Evolutionary conservation across 176 grass and related monocot species (phyloP).

Genomic region (Dactylis glomerata): DNA sequence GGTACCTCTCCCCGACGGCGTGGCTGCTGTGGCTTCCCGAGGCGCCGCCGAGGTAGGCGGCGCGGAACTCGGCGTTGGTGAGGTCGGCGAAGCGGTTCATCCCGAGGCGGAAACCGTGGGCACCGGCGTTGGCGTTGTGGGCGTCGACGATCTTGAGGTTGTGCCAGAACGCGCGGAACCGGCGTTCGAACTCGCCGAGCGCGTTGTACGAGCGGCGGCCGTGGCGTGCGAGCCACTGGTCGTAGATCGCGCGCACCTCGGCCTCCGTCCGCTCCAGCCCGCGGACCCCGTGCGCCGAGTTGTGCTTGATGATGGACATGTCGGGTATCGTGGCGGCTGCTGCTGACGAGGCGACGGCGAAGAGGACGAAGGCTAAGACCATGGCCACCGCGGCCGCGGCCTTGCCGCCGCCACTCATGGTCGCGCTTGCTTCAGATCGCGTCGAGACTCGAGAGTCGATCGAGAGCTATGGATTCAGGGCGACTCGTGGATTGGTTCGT

Average conservation of each 20-base stretch:
- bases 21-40: background rate
- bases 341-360: background rate
- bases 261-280: background rate
- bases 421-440: background rate
- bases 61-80: conserved; percentile 71
- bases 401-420: background rate
- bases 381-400: background rate
- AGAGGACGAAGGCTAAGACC: background rate
- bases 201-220: background rate
- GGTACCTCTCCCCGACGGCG: background rate
- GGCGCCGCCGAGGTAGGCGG: conserved; percentile 34
- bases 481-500: background rate
- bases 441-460: background rate
- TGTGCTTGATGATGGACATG: background rate
- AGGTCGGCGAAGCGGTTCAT: conserved; percentile 81
- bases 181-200: background rate
- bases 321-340: background rate
- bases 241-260: background rate
- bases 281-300: background rate
- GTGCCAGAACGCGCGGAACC: background rate
- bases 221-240: background rate
- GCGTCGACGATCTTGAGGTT: background rate
- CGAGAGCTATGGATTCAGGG: background rate
- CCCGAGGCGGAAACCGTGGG: conserved; percentile 44
- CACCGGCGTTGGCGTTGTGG: background rate